A percentile compares a stretch with the other conserved stretches of the same genome.
These are phyloP conservation scores for Aspergillus persii DNA, from an alignment of 2,329 filamentous ascomycete genomes.

Conservation along the genomic window DNA sequence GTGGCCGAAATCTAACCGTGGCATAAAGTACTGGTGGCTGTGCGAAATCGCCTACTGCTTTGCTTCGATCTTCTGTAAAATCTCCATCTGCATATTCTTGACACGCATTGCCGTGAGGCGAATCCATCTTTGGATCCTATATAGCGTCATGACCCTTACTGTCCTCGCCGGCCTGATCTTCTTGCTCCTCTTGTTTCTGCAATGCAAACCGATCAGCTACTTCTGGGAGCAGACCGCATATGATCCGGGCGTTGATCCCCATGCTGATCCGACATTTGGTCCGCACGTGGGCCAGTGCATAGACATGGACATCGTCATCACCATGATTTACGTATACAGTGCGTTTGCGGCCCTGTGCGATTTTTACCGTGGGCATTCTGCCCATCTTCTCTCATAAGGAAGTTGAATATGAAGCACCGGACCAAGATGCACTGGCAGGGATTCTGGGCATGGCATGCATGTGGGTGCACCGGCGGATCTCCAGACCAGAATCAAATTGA, in stretches of 20 bases:
- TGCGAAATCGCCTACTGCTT: slow-evolving; percentile 53
- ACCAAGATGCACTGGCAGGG: slow-evolving; percentile 53
- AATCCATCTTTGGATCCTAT: slow-evolving; percentile 49
- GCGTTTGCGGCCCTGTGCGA: slow-evolving; percentile 42
- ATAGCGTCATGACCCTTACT: slow-evolving; percentile 44
- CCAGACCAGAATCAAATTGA: too few species aligned
- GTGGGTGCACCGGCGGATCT: slow-evolving; percentile 18
- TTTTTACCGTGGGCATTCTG: slow-evolving; percentile 53
- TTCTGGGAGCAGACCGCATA: slow-evolving; percentile 46
- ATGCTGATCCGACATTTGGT: too few species aligned
- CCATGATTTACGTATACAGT: slow-evolving; percentile 36
- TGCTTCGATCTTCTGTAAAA: slow-evolving; percentile 48
- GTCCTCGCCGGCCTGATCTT: slow-evolving; percentile 48
- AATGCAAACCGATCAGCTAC: slow-evolving; percentile 50
- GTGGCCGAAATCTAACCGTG: neutral
- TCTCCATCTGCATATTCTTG: slow-evolving; percentile 54
- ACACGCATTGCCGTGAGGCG: slow-evolving; percentile 50
- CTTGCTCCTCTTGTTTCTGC: slow-evolving; percentile 54
- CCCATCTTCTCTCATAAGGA: slow-evolving; percentile 55
- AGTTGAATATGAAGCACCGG: slow-evolving; percentile 54
- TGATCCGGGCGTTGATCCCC: slow-evolving; percentile 24
- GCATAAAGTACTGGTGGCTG: slow-evolving; percentile 46
- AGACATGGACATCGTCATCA: slow-evolving; percentile 32
- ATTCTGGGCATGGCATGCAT: slow-evolving; percentile 58
- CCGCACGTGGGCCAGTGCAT: slow-evolving; percentile 39